phyloP scores from a whole-genome alignment of 257 asterid genomes.

The Striga asiatica region DNA sequence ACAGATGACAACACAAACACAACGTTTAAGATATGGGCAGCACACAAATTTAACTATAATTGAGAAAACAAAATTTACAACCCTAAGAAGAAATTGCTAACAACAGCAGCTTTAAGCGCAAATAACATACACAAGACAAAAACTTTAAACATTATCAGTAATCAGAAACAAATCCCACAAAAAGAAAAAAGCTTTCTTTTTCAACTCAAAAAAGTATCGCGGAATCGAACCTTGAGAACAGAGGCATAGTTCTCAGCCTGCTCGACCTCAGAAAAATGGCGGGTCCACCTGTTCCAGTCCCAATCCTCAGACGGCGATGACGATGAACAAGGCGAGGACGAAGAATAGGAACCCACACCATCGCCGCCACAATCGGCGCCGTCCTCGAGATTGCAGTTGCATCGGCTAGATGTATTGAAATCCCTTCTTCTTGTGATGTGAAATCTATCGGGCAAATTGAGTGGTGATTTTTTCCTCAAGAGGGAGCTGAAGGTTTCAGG shows the following conservation, averaged over 20 bases:
- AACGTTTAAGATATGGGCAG: too few relatives aligned
- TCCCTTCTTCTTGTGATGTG: conserved; percentile 22
- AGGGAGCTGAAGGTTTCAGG: conserved; percentile 18
- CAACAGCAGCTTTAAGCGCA: too few relatives aligned
- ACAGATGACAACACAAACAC: too few relatives aligned
- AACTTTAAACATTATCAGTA: too few relatives aligned
- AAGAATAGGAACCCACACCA: conserved; percentile 14
- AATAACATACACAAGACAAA: too few relatives aligned
- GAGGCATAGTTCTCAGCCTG: conserved; percentile 80
- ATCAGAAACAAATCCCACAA: too few relatives aligned
- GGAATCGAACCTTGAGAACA: conserved; percentile 56
- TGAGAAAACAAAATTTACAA: too few relatives aligned
- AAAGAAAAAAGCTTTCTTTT: too few relatives aligned
- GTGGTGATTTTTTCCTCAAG: conserved; percentile 20
- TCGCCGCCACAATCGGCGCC: conserved; percentile 13
- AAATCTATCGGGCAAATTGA: conserved; percentile 24
- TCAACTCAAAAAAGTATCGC: too few relatives aligned
- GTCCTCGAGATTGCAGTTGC: conserved; percentile 21
- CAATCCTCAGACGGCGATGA: too few relatives aligned
- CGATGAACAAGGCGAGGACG: background rate
- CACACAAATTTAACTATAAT: too few relatives aligned
- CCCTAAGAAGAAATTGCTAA: too few relatives aligned
- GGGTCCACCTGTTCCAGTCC: conserved; percentile 35
- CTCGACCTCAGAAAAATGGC: conserved; percentile 78
- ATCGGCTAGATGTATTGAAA: conserved; percentile 35